Conservation (phyloP, 2,329 filamentous ascomycete species). For the Pseudocercospora musae region DNA sequence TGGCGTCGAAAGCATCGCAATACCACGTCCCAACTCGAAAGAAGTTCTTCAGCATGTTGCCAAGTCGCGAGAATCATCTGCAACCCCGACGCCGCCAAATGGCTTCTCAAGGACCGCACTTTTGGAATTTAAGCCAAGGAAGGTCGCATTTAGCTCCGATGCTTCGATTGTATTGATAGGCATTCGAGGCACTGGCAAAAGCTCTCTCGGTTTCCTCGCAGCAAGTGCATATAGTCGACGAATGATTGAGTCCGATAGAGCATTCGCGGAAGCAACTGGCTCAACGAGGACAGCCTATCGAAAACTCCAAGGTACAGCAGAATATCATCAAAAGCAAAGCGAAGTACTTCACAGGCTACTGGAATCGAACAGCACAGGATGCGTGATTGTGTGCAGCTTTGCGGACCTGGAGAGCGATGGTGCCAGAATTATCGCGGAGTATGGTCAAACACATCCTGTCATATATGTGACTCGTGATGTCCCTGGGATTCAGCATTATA, state of each 20-base stretch:
- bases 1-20: conserved; percentile 11
- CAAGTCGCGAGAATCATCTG: conserved; percentile 19
- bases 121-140: conserved; percentile 17
- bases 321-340: conserved; percentile 63
- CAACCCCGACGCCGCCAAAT: conserved; percentile 21
- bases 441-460: conserved; percentile 63
- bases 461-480: conserved; percentile 67
- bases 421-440: conserved; percentile 59
- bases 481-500: conserved; percentile 61
- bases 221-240: conserved; percentile 66
- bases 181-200: conserved; percentile 71
- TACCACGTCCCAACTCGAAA: conserved; percentile 13
- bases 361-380: conserved; percentile 55
- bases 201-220: conserved; percentile 71
- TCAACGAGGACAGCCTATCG: conserved; percentile 62
- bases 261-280: conserved; percentile 63
- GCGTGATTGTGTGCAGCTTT: conserved; percentile 68
- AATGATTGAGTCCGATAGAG: conserved; percentile 65
- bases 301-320: conserved; percentile 57
- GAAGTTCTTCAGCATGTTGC: conserved; percentile 15
- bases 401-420: conserved; percentile 65
- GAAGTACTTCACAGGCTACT: conserved; percentile 61
- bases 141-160: conserved; percentile 52
- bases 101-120: not conserved
- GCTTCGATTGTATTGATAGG: conserved; percentile 71